Base-by-base conservation (phyloP, 768 basidiomycete genomes). In the Phylloporus scabripes region DNA sequence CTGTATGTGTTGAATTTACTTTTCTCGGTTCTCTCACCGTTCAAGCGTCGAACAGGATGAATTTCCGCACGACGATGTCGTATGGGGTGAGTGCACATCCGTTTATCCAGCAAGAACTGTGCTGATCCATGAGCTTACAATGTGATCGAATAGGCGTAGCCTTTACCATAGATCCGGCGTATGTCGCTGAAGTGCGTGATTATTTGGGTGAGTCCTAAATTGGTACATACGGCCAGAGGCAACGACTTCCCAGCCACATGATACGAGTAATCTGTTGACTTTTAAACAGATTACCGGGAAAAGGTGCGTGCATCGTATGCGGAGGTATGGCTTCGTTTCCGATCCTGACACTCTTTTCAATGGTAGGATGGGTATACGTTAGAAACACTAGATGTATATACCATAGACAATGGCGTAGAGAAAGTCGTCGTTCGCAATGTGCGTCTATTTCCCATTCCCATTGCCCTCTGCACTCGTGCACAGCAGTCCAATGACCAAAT, bases 301-400 rank as follows among this genome's bases (percentile, higher is more conserved):
- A 90, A 92, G 81, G 89, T 83, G 40, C 7, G 61, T 31, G 37
- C 12, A 26, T 44, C 26, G 15, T 3, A 17, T 29, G 36, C 23
- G 21, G 42, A 15, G 6, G 45, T 29, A 26, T 21, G 18, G 15
- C 2, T 12, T 42, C 7, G 21, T 18, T 43, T 5, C n/a, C 11
- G 21, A 14, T 36, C 15, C 20, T 7, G 5, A 40, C 51, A 43
- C 20, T 45, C 6, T 33, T 24, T 26, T 20, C n/a, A 14, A 31
- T 33, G 37, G 21, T 32, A 93, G 88, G 92, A 94, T 59, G 93
- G 94, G 18, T 97, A 96, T 69, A 92, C 91, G 8, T 71, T 86
- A 63, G 88, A 94, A 56, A 77, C 74, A 0, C 62, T 93, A 10
- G 81, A 92, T 51, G 75, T 97, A 12, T 83, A 86, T 65, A 77